Evolutionary conservation across 176 grass and related monocot species (phyloP).

Genomic region (Oryza coarctata): DNA sequence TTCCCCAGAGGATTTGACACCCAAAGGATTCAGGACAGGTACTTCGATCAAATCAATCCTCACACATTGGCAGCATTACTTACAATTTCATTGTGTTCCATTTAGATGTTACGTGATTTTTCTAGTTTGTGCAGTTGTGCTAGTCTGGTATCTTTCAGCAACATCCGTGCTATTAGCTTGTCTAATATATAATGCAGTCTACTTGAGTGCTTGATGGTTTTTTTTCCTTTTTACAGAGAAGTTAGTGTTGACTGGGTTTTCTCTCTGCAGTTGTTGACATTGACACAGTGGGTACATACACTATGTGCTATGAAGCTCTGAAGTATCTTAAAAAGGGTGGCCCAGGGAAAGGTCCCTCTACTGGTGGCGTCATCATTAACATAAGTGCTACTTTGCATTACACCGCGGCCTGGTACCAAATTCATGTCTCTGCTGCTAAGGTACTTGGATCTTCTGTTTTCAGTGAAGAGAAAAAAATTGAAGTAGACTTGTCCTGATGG

Average conservation of each 20-base stretch:
- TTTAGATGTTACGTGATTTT: not conserved
- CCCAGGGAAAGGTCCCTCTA: conserved; percentile 54
- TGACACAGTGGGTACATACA: conserved; percentile 87
- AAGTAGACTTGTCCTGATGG: conserved; percentile 8
- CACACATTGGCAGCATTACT: not conserved
- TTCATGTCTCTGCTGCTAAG: conserved; percentile 88
- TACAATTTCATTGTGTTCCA: not conserved
- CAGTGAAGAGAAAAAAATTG: not conserved
- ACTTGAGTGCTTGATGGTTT: not conserved
- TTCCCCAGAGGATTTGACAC: conserved; percentile 86
- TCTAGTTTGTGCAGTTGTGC: not conserved
- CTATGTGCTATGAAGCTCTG: conserved; percentile 84
- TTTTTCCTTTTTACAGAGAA: not conserved
- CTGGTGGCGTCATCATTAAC: conserved; percentile 82
- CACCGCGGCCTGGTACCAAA: conserved; percentile 88
- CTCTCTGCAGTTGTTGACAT: conserved; percentile 77
- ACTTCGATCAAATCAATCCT: not conserved
- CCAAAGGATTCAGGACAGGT: conserved; percentile 92
- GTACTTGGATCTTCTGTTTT: conserved; percentile 34
- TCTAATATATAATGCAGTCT: not conserved
- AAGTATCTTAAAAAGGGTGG: conserved; percentile 88
- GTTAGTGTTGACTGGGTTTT: conserved; percentile 21
- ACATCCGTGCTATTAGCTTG: not conserved
- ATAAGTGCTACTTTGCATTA: conserved; percentile 94
- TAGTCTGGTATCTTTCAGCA: not conserved